phyloP scores from a whole-genome alignment of 352 stramenopile genomes.

The Sclerospora graminicola region DNA sequence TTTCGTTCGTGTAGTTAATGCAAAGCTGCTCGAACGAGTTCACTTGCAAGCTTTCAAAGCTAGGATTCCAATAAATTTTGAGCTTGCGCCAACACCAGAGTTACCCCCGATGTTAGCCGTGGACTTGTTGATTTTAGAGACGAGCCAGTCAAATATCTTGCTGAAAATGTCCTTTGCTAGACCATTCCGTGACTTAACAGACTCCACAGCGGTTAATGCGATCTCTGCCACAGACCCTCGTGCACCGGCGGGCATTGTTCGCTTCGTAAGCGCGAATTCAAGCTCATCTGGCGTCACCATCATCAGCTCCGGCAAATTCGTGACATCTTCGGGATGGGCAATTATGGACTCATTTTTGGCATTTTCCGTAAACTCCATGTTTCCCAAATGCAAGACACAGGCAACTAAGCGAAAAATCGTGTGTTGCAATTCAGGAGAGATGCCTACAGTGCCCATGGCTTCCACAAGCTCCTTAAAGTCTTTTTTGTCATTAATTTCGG shows the following conservation, averaged over 20 bases:
- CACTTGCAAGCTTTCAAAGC: slow-evolving; percentile 91
- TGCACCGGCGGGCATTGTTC: slow-evolving; percentile 79
- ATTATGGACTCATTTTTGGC: slow-evolving; percentile 76
- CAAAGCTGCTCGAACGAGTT: slow-evolving; percentile 94
- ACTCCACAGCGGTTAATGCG: slow-evolving; percentile 66
- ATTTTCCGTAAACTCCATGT: slow-evolving; percentile 89
- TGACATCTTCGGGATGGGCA: slow-evolving; percentile 49
- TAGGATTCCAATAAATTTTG: slow-evolving; percentile 90
- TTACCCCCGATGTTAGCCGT: slow-evolving; percentile 53
- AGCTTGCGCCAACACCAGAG: slow-evolving; percentile 14
- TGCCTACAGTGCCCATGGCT: slow-evolving; percentile 88
- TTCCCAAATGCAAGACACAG: slow-evolving; percentile 95
- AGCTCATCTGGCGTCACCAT: slow-evolving; percentile 77
- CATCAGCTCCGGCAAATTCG: slow-evolving; percentile 71
- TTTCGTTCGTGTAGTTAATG: slow-evolving; percentile 96
- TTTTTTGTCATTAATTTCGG: slow-evolving; percentile 92
- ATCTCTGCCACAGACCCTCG: slow-evolving; percentile 83
- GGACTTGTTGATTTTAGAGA: slow-evolving; percentile 88
- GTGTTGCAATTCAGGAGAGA: slow-evolving; percentile 83
- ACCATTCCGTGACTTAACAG: slow-evolving; percentile 88
- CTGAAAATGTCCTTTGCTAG: slow-evolving; percentile 94
- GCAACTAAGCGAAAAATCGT: slow-evolving; percentile 94
- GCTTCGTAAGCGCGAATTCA: slow-evolving; percentile 84
- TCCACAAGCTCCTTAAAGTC: slow-evolving; percentile 90
- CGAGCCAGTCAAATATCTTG: slow-evolving; percentile 96